Conservation (phyloP, 2,329 filamentous ascomycete species). For the Chrysoporthe cubensis region DNA sequence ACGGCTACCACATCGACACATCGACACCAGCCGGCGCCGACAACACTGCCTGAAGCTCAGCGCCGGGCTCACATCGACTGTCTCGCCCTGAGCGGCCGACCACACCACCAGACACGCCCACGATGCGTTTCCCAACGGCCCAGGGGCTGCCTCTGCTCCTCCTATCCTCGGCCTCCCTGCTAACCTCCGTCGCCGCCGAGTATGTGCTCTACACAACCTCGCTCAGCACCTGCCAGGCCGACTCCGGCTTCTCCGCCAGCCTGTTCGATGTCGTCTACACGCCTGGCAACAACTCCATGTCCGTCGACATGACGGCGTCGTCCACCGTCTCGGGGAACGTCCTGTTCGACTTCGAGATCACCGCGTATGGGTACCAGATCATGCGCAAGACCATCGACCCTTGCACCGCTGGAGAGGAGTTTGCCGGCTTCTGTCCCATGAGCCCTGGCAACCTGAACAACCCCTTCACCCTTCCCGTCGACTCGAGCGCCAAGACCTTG, state of each 20-base stretch:
- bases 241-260: conserved; percentile 78
- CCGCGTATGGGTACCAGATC: conserved; percentile 74
- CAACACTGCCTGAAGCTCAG: conserved; percentile 6
- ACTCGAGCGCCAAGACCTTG: conserved; percentile 55
- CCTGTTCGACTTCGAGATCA: conserved; percentile 69
- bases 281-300: conserved; percentile 65
- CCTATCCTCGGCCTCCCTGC: conserved; percentile 15
- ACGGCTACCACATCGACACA: neutral
- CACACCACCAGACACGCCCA: conserved; percentile 5
- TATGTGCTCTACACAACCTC: conserved; percentile 53
- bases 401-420: conserved; percentile 56
- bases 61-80: conserved; percentile 2
- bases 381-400: conserved; percentile 68
- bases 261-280: conserved; percentile 78
- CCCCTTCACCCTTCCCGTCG: conserved; percentile 64
- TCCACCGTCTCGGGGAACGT: conserved; percentile 77
- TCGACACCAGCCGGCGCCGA: neutral
- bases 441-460: conserved; percentile 62
- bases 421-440: conserved; percentile 81
- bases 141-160: conserved; percentile 19
- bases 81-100: conserved; percentile 2
- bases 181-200: conserved; percentile 33
- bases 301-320: conserved; percentile 72
- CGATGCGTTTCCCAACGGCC: conserved; percentile 23
- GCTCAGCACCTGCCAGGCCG: conserved; percentile 74